Conservation (phyloP, 768 basidiomycete species). For the Auricularia heimuer region DNA sequence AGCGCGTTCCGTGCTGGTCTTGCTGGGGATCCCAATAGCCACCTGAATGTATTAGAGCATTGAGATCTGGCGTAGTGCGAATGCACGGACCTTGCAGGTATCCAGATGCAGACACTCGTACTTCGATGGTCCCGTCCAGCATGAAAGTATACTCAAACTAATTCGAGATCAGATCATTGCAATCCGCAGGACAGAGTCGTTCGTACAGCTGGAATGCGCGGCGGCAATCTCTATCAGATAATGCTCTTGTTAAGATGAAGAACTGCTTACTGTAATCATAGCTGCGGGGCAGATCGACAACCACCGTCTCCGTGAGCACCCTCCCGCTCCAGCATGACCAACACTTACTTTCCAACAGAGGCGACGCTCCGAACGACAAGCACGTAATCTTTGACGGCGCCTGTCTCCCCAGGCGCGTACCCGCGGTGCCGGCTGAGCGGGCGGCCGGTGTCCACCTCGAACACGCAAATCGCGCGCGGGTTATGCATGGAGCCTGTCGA, state of each 20-base stretch:
- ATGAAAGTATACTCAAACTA: constrained; percentile 59
- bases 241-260: constrained; percentile 5
- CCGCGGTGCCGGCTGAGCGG: constrained; percentile 53
- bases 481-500: constrained; percentile 32
- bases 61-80: neutral
- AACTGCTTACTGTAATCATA: constrained; percentile 43
- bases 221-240: neutral
- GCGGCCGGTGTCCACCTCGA: constrained; percentile 49
- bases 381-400: constrained; percentile 50
- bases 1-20: constrained; percentile 42
- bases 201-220: neutral
- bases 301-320: neutral
- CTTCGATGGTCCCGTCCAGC: constrained; percentile 58
- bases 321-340: neutral
- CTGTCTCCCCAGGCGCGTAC: constrained; percentile 43
- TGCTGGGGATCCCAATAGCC: constrained; percentile 46
- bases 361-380: constrained; percentile 45
- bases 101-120: constrained; percentile 56
- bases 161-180: no score
- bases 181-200: no score
- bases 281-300: constrained; percentile 17
- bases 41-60: constrained; percentile 10
- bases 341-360: constrained; percentile 54
- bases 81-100: constrained; percentile 40
- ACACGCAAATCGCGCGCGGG: constrained; percentile 52